Base-by-base conservation (phyloP, 78 protist species). In the Speleostelium caveatum region DNA sequence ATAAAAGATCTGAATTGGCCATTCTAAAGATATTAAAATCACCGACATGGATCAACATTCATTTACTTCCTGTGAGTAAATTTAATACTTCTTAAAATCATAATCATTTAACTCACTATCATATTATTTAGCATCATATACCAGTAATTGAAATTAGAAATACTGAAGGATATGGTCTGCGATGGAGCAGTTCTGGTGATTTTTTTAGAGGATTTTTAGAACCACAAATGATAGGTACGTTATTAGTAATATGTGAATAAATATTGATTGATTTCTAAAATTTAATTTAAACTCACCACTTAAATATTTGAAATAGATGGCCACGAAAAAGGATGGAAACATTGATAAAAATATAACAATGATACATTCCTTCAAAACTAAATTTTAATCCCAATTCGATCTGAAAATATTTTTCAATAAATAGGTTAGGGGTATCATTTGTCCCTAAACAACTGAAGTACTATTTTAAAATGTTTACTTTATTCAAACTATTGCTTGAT, bases 261-360 rank as follows among this genome's bases (percentile, higher is more conserved):
- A 30, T 61, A 61, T 30, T 61, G 5, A 19, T 58, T 19, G 7
- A 24, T 5, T 5, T 24, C 12, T 58, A 24, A 5, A 58, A 58
- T 16, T 5, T 24, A n/a, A 5, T 19, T n/a, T n/a, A 58, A 66
- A 32, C 17, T 66, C 10, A 66, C 17, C 35, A 38, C 38, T 66
- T 39, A 38, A 38, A 38, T 66, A 6, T 36, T 67, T 17, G 3
- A 19, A 19, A 67, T 67, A 80, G 77, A 45, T 80, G 89, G 89
- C 1, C 89, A 80, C n/a, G 75, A 67, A 56, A 68, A 66, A 22
- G 89, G 89, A 28, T 80, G 89, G 89, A 80, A 42, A 68, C 89
- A 80, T 56, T 80, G 39, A 80, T 24, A 0, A 30, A 10, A 7
- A 26, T n/a, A n/a, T n/a, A n/a, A n/a, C n/a, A n/a, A n/a, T n/a